Base-by-base conservation (phyloP, 805 yeast genomes). In the Schwanniomyces polymorphus region DNA sequence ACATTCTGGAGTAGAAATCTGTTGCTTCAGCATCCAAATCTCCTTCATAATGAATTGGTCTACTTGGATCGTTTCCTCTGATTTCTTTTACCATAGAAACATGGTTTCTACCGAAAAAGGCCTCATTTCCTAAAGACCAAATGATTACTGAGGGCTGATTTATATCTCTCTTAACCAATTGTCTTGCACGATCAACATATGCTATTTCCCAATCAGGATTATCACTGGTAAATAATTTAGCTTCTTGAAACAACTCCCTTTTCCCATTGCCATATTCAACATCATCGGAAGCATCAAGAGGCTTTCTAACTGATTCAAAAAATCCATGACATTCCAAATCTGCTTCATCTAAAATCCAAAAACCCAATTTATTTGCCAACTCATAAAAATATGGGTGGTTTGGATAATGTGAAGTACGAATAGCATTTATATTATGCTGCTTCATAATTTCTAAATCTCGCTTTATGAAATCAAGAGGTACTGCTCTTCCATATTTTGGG, bases 61-160 rank as follows among this genome's bases (percentile, higher is more conserved):
- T 50, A 7, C 48, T 45, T 9, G 66, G 57, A 44, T 64, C 69
- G 21, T 56, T 33, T 28, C 48, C 38, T 43, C 61, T 53, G 27
- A 63, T 49, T 45, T 56, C 55, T 4, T 56, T 51, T 35, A 57
- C 58, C 70, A 68, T 68, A 8, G 48, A 54, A 4, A 42, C 51
- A 45, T 64, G 71, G 44, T 68, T 68, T 21, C 41, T 42, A 10
- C 74, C 74, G 46, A 54, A 66, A 45, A 64, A 64, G 2, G 72
- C 52, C 51, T 68, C 74, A 47, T 68, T 68, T 8, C 74, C 74
- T n/a, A 68, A 58, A 4, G 74, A 68, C 72, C 72, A 68, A 41
- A 68, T 63, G 21, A 68, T 49, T 8, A 68, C 62, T 18, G 61
- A 61, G 3, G 74, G 64, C 34, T 66, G 70, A 43, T 65, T 66